A percentile compares a stretch with the other conserved stretches of the same genome.
Conservation (phyloP, 2,329 filamentous ascomycete species). For the Claviceps monticola region DNA sequence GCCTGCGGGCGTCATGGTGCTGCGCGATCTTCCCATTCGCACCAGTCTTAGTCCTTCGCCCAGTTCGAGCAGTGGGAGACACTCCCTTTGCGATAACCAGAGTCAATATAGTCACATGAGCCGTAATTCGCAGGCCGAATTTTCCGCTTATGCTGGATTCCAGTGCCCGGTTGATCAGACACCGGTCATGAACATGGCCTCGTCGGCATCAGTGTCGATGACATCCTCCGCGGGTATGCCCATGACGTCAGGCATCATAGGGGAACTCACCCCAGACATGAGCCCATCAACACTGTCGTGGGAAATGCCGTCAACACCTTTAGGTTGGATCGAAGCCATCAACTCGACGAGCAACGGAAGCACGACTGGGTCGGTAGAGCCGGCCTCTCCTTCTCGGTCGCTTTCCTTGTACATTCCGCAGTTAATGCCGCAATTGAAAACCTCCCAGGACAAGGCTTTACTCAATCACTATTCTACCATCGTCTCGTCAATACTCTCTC, state of each 20-base stretch:
- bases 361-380: conserved; percentile 11
- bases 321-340: conserved; percentile 12
- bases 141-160: conserved; percentile 1
- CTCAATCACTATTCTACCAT: conserved; percentile 22
- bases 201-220: conserved; percentile 3
- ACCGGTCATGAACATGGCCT: conserved; percentile 3
- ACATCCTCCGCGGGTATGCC: conserved; percentile 1
- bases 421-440: conserved; percentile 16
- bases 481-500: conserved; percentile 19
- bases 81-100: conserved; percentile 9
- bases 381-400: conserved; percentile 5
- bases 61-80: conserved; percentile 6
- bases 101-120: conserved; percentile 5
- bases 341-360: conserved; percentile 14
- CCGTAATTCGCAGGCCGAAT: conserved; percentile 1
- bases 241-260: conserved; percentile 4
- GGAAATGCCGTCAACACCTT: conserved; percentile 11
- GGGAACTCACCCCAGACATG: conserved; percentile 9
- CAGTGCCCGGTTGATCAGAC: conserved; percentile 4
- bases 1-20: neutral
- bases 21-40: conserved; percentile 11
- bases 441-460: conserved; percentile 17
- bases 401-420: conserved; percentile 17
- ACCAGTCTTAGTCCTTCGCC: conserved; percentile 11
- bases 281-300: conserved; percentile 10